Percentiles rank a stretch among this genome's conserved stretches.
These are phyloP conservation scores for Fusarium buharicum DNA, from an alignment of 2,329 filamentous ascomycete species.

Conservation along the genomic window DNA sequence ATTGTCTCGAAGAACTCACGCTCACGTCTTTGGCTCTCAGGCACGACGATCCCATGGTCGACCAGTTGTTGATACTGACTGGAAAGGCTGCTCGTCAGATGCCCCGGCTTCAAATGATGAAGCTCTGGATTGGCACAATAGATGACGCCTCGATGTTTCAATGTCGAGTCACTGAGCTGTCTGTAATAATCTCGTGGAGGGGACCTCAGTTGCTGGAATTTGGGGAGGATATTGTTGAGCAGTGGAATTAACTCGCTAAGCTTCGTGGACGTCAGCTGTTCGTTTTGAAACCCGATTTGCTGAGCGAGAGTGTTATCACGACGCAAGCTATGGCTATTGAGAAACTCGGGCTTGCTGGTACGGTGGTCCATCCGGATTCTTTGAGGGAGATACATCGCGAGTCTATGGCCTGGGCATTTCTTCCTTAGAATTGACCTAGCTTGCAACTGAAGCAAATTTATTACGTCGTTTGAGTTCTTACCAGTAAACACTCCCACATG, in stretches of 20 bases:
- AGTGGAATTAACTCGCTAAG: not conserved
- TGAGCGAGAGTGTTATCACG: not conserved
- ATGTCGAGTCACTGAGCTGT: not conserved
- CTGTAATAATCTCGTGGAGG: not conserved
- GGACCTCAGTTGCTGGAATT: not conserved
- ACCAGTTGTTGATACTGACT: not conserved
- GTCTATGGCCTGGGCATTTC: too few species aligned
- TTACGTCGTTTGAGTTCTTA: too few species aligned
- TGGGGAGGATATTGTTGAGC: not conserved
- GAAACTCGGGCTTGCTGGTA: not conserved
- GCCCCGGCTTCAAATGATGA: slow-evolving; percentile 7
- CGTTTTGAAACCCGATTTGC: not conserved
- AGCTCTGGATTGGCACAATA: slow-evolving; percentile 8
- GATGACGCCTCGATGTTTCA: not conserved
- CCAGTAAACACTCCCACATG: too few species aligned
- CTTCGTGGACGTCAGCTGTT: not conserved
- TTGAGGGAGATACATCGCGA: slow-evolving; percentile 4
- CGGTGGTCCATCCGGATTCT: slow-evolving; percentile 4
- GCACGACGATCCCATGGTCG: not conserved
- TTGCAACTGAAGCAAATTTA: too few species aligned
- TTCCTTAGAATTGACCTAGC: too few species aligned
- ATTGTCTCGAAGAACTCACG: not conserved
- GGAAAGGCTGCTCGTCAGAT: slow-evolving; percentile 2
- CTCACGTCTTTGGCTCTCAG: not conserved
- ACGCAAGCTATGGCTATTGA: slow-evolving; percentile 7